Evolutionary conservation across 192 early-diverging fungal species (phyloP).

Genomic region (Backusella westeae): DNA sequence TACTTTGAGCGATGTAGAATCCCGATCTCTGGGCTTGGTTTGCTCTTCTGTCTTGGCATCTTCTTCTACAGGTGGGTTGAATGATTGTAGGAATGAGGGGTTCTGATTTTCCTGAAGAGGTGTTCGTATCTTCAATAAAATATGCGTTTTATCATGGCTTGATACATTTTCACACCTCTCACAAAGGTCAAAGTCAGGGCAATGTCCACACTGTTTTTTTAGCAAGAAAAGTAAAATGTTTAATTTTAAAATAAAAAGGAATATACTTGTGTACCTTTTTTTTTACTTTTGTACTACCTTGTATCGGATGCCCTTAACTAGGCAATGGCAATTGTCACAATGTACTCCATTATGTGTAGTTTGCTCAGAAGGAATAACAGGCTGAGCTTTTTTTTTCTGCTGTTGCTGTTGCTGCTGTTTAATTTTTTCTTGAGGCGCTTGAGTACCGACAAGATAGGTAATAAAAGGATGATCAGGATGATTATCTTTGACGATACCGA

Average conservation of each 20-base stretch:
- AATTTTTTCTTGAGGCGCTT: background rate
- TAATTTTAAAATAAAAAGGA: slow-evolving; percentile 3
- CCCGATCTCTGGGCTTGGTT: background rate
- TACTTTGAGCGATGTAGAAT: background rate
- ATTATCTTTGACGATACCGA: slow-evolving; percentile 35
- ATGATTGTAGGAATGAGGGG: background rate
- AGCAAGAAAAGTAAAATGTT: background rate
- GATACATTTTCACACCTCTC: slow-evolving; percentile 50
- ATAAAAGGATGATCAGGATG: slow-evolving; percentile 47
- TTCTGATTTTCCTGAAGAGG: slow-evolving; percentile 22
- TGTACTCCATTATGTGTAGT: slow-evolving; percentile 36
- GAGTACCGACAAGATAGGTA: background rate
- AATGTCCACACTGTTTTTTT: slow-evolving; percentile 48
- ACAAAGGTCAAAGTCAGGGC: slow-evolving; percentile 63
- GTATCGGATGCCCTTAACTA: slow-evolving; percentile 47
- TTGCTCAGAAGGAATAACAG: background rate
- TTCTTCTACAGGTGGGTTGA: background rate
- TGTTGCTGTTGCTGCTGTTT: slow-evolving; percentile 27
- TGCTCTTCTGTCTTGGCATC: background rate
- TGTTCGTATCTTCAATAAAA: slow-evolving; percentile 47
- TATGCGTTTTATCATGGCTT: slow-evolving; percentile 41
- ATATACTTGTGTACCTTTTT: background rate
- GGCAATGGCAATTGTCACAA: slow-evolving; percentile 45
- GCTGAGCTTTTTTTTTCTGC: slow-evolving; percentile 13
- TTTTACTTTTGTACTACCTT: slow-evolving; percentile 38